Evolutionary conservation across 2,329 filamentous ascomycete genomes (phyloP).

Genomic region (Botrytis byssoidea): DNA sequence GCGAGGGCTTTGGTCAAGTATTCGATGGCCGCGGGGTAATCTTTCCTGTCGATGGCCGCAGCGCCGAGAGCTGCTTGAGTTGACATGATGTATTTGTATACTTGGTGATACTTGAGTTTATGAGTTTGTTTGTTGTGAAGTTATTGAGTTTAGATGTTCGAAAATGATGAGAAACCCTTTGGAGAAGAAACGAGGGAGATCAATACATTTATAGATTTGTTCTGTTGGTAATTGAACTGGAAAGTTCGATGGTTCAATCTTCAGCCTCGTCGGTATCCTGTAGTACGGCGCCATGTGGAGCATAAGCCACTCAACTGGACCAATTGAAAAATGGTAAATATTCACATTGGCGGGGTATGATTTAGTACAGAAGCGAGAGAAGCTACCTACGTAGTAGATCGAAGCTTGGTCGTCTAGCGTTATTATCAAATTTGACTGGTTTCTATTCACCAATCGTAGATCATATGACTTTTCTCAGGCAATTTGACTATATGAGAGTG

Average conservation of each 20-base stretch:
- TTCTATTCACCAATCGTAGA: background rate
- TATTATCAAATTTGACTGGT: too few species aligned
- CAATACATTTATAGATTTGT: background rate
- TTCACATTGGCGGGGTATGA: background rate
- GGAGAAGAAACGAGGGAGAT: background rate
- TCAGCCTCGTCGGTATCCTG: background rate
- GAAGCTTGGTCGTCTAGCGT: background rate
- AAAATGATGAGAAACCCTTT: background rate
- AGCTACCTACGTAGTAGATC: background rate
- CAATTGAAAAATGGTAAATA: background rate
- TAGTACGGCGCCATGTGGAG: background rate
- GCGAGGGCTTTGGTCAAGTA: slow-evolving; percentile 66
- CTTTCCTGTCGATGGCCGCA: slow-evolving; percentile 59
- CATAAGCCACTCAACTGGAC: background rate
- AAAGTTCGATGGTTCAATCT: background rate
- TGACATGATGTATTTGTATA: slow-evolving; percentile 43
- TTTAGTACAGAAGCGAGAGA: background rate
- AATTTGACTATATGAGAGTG: background rate
- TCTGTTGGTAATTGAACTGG: background rate
- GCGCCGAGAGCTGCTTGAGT: slow-evolving; percentile 51
- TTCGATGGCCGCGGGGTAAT: slow-evolving; percentile 66
- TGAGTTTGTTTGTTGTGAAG: background rate
- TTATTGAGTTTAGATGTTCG: background rate
- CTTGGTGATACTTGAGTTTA: background rate
- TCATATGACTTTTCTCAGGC: background rate